Percentiles rank a stretch among this genome's conserved stretches.
Conservation (phyloP, 345 rosid species). For the Zanthoxylum bungeanum region DNA sequence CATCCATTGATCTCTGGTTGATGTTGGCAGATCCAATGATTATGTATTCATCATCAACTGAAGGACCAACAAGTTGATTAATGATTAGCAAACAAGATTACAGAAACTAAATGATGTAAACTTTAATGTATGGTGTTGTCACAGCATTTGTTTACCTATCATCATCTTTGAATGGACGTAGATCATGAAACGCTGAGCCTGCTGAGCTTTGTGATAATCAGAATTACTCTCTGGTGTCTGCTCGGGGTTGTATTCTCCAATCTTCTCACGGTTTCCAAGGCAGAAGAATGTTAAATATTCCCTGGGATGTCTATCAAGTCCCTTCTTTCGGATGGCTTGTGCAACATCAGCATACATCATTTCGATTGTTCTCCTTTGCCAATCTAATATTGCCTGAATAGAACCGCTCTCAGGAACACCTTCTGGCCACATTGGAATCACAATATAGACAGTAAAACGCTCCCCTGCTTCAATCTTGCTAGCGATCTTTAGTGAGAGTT, state of each 20-base stretch:
- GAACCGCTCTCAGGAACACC: constrained; percentile 63
- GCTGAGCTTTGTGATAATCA: constrained; percentile 65
- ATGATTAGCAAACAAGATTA: background rate
- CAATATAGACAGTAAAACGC: constrained; percentile 64
- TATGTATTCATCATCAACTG: constrained; percentile 92
- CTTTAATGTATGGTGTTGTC: background rate
- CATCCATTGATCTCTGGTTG: constrained; percentile 92
- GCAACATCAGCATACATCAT: constrained; percentile 80
- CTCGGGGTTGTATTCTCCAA: constrained; percentile 41
- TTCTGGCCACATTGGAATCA: constrained; percentile 94
- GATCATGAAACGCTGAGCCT: constrained; percentile 77
- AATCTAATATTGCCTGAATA: constrained; percentile 77
- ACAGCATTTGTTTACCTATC: constrained; percentile 46
- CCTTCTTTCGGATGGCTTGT: constrained; percentile 42
- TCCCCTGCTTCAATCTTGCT: constrained; percentile 78
- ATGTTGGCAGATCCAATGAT: constrained; percentile 89
- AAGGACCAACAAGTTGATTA: background rate
- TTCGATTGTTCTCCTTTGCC: constrained; percentile 88
- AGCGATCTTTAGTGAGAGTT: constrained; percentile 65
- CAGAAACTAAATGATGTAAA: background rate
- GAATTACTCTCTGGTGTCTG: constrained; percentile 48
- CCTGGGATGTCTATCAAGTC: constrained; percentile 42
- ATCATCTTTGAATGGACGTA: constrained; percentile 89
- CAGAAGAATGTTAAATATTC: constrained; percentile 73
- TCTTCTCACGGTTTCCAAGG: constrained; percentile 64